Evolutionary conservation across 2,329 filamentous ascomycete genomes (phyloP).

Genomic region (Domatiomyces globalis): DNA sequence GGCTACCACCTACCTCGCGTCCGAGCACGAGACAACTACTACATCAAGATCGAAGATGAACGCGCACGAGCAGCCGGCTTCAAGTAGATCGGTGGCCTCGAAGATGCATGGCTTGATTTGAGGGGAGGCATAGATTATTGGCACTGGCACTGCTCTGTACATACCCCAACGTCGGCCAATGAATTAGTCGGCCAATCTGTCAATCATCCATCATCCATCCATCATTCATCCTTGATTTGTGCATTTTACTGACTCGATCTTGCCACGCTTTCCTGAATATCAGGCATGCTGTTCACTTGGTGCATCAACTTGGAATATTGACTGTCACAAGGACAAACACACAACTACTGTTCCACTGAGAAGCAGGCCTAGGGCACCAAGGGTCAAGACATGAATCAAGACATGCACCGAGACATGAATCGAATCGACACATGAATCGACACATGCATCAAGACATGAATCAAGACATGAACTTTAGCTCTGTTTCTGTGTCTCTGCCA

Average conservation of each 20-base stretch:
- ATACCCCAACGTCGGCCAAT: not conserved
- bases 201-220: not conserved
- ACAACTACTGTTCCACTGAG: too few relatives aligned
- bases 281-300: too few relatives aligned
- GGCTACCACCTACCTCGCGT: slow-evolving; percentile 52
- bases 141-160: not conserved
- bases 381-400: too few relatives aligned
- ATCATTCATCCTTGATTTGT: not conserved
- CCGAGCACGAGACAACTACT: slow-evolving; percentile 49
- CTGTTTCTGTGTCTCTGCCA: too few relatives aligned
- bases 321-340: too few relatives aligned
- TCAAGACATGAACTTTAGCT: not conserved
- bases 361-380: too few relatives aligned
- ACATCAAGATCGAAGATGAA: slow-evolving; percentile 50
- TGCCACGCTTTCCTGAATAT: too few relatives aligned
- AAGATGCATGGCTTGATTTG: not conserved
- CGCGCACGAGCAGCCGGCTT: slow-evolving; percentile 29
- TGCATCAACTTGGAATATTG: too few relatives aligned
- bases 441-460: not conserved
- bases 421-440: too few relatives aligned
- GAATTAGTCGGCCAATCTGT: not conserved
- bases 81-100: not conserved
- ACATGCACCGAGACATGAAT: too few relatives aligned
- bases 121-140: not conserved
- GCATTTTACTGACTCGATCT: too few relatives aligned